Evolutionary conservation across 208 protist genomes (phyloP).

Genomic region (Wallacemonas rigidus): DNA sequence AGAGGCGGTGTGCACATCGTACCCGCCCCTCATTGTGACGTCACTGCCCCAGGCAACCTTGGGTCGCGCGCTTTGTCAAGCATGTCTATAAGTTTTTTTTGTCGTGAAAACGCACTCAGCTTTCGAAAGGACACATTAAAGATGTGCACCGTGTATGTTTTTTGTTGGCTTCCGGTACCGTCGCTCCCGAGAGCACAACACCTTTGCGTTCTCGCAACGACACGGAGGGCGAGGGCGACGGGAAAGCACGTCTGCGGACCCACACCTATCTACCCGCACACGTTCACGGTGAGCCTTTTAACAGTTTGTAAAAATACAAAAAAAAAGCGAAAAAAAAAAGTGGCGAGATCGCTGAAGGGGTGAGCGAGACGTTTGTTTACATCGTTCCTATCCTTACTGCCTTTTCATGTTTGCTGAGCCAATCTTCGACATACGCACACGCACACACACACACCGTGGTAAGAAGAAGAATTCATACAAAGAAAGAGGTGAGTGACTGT

Average conservation of each 20-base stretch:
- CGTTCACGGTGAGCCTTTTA: not conserved
- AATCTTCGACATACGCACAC: no score
- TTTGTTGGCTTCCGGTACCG: not conserved
- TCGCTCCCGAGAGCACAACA: conserved; percentile 12
- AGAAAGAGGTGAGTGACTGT: no score
- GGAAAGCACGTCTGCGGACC: no score
- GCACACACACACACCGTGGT: no score
- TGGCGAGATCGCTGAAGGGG: conserved; percentile 2
- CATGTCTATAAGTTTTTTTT: not conserved
- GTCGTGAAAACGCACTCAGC: not conserved
- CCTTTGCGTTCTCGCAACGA: no score
- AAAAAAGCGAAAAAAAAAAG: conserved; percentile 12
- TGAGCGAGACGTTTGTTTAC: not conserved
- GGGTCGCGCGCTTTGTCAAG: not conserved
- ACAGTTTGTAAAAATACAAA: not conserved
- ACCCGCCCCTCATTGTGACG: no score
- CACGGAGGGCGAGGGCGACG: no score
- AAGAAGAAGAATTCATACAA: no score
- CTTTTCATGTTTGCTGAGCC: no score
- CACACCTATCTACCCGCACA: not conserved
- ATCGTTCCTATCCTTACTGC: no score
- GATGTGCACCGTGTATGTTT: not conserved
- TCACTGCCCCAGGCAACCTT: no score
- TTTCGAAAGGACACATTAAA: not conserved
- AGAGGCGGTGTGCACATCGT: no score